Evolutionary conservation across 2,329 filamentous ascomycete genomes (phyloP).

Genomic region (Aspergillus hiratsukae): DNA sequence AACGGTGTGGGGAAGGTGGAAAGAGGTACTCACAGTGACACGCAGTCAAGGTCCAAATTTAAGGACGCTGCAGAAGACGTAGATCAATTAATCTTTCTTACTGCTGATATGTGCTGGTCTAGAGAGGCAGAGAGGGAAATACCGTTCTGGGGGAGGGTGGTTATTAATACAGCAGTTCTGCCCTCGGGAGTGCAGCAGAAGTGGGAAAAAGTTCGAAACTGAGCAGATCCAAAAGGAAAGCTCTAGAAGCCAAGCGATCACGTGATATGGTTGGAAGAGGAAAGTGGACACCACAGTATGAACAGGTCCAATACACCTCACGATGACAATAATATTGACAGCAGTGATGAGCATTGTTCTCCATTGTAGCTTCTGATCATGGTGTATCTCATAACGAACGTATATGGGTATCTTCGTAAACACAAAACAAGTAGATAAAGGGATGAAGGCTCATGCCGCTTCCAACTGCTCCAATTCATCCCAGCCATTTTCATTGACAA

Average conservation of each 20-base stretch:
- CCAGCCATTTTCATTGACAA: slow-evolving; percentile 79
- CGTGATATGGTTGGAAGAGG: slow-evolving; percentile 11
- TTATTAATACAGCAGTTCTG: slow-evolving; percentile 12
- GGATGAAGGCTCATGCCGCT: slow-evolving; percentile 17
- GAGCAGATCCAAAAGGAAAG: slow-evolving; percentile 30
- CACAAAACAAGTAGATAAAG: slow-evolving; percentile 10
- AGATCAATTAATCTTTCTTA: slow-evolving; percentile 17
- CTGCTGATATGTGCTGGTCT: slow-evolving; percentile 6
- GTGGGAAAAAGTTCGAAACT: slow-evolving; percentile 11
- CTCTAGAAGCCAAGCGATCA: slow-evolving; percentile 33
- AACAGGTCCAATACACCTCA: neutral
- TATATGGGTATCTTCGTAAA: slow-evolving; percentile 17
- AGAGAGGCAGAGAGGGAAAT: slow-evolving; percentile 10
- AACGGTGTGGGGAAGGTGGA: neutral
- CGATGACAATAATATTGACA: neutral
- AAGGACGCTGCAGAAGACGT: slow-evolving; percentile 15
- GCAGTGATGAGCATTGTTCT: neutral
- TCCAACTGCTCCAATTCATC: slow-evolving; percentile 65
- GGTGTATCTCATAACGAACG: slow-evolving; percentile 11
- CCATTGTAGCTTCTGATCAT: neutral
- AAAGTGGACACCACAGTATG: neutral
- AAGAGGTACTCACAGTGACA: slow-evolving; percentile 19
- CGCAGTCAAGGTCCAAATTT: slow-evolving; percentile 2
- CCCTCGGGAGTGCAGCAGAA: slow-evolving; percentile 9
- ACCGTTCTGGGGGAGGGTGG: slow-evolving; percentile 9